phyloP scores from a whole-genome alignment of 805 yeast species.

The Ogataea parapolymorpha region DNA sequence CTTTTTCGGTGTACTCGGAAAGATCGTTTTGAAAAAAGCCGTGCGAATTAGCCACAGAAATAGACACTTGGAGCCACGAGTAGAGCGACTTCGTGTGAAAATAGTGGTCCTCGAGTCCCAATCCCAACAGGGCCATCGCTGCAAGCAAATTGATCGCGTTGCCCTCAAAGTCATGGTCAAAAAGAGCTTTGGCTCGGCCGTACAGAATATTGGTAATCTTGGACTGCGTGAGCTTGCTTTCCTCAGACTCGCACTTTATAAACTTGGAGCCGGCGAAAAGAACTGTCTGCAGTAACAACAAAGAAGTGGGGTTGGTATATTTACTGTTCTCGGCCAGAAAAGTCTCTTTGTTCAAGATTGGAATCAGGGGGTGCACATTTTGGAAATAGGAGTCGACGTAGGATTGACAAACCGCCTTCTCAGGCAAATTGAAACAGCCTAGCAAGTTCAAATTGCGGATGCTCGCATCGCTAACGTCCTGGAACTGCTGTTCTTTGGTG shows the following conservation, averaged over 20 bases:
- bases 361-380: slow-evolving; percentile 63
- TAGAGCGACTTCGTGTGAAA: slow-evolving; percentile 6
- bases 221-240: slow-evolving; percentile 37
- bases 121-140: slow-evolving; percentile 6
- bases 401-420: slow-evolving; percentile 53
- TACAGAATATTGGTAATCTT: slow-evolving; percentile 28
- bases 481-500: neutral
- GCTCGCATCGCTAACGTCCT: slow-evolving; percentile 36
- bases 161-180: slow-evolving; percentile 13
- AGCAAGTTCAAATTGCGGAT: slow-evolving; percentile 56
- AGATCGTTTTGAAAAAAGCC: slow-evolving; percentile 7
- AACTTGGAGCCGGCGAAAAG: slow-evolving; percentile 63
- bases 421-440: slow-evolving; percentile 71
- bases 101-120: slow-evolving; percentile 4
- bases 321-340: slow-evolving; percentile 54
- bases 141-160: slow-evolving; percentile 6
- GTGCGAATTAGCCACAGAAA: slow-evolving; percentile 5
- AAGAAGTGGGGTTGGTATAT: slow-evolving; percentile 53
- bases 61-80: slow-evolving; percentile 12
- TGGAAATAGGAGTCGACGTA: slow-evolving; percentile 57
- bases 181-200: slow-evolving; percentile 31
- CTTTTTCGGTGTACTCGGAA: slow-evolving; percentile 1
- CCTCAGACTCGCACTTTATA: slow-evolving; percentile 49
- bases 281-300: slow-evolving; percentile 58
- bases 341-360: slow-evolving; percentile 57